phyloP scores from a whole-genome alignment of 1,284 basidiomycete genomes.

The Thecaphora thlaspeos region DNA sequence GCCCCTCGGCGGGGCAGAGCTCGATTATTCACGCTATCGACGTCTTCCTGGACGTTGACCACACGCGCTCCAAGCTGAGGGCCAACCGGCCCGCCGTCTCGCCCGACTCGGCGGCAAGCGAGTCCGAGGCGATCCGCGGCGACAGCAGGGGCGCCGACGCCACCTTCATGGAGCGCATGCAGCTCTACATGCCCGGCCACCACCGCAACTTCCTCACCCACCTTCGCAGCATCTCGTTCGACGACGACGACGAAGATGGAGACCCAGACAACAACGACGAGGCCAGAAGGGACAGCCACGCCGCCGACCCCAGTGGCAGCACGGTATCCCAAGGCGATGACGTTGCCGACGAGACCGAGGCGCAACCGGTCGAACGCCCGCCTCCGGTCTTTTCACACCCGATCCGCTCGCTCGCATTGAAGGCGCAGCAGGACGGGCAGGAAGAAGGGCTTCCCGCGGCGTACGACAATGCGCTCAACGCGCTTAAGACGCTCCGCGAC shows the following conservation, averaged over 20 bases:
- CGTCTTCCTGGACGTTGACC: slow-evolving; percentile 81
- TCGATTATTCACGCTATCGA: slow-evolving; percentile 84
- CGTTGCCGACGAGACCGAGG: not conserved
- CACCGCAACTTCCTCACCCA: slow-evolving; percentile 86
- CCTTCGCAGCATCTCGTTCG: slow-evolving; percentile 60
- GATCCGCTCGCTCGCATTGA: slow-evolving; percentile 42
- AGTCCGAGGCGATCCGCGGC: not conserved
- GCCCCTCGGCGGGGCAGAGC: slow-evolving; percentile 88
- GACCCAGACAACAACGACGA: no score
- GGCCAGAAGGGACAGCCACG: not conserved
- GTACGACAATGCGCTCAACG: slow-evolving; percentile 72
- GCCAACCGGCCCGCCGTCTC: slow-evolving; percentile 8
- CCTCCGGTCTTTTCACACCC: slow-evolving; percentile 25
- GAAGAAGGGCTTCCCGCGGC: slow-evolving; percentile 36
- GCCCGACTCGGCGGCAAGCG: slow-evolving; percentile 1
- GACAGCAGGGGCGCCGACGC: slow-evolving; percentile 26
- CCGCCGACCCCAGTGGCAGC: not conserved
- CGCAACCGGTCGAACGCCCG: not conserved
- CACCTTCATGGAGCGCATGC: slow-evolving; percentile 54
- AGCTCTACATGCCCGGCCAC: slow-evolving; percentile 45
- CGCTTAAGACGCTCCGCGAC: slow-evolving; percentile 78
- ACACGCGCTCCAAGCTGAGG: slow-evolving; percentile 56
- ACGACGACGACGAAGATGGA: slow-evolving; percentile 16
- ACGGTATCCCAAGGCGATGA: not conserved
- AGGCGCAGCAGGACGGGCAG: slow-evolving; percentile 18